phyloP scores from a whole-genome alignment of 257 asterid genomes.

The Solanum bulbocastanum region DNA sequence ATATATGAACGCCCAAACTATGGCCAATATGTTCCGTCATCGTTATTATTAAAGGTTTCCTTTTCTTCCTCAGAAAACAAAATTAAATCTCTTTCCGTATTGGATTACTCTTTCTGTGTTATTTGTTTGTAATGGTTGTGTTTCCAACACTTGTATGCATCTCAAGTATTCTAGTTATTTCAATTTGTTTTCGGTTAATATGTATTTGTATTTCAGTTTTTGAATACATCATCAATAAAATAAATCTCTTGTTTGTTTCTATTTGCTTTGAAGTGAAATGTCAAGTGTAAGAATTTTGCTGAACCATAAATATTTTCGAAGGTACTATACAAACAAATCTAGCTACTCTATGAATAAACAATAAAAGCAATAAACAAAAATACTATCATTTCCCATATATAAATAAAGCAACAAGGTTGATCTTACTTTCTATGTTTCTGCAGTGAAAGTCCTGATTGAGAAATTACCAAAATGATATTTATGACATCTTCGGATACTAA shows the following conservation, averaged over 20 bases:
- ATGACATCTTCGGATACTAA: not conserved
- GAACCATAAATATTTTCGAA: too few species aligned
- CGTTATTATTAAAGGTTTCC: not conserved
- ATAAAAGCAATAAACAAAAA: too few species aligned
- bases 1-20: not conserved
- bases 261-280: too few species aligned
- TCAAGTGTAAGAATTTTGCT: too few species aligned
- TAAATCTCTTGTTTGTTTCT: not conserved
- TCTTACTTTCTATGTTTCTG: not conserved
- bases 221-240: not conserved
- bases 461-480: not conserved
- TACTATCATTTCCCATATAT: too few species aligned
- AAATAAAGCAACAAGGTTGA: too few species aligned
- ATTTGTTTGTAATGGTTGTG: not conserved
- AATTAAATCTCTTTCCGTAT: not conserved
- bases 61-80: not conserved
- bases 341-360: too few species aligned
- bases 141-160: not conserved
- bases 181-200: not conserved
- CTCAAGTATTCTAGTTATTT: not conserved
- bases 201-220: not conserved
- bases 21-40: not conserved
- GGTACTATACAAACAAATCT: too few species aligned
- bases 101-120: not conserved
- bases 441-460: not conserved